phyloP scores from a whole-genome alignment of 768 basidiomycete genomes.

The Boletus huronensis region DNA sequence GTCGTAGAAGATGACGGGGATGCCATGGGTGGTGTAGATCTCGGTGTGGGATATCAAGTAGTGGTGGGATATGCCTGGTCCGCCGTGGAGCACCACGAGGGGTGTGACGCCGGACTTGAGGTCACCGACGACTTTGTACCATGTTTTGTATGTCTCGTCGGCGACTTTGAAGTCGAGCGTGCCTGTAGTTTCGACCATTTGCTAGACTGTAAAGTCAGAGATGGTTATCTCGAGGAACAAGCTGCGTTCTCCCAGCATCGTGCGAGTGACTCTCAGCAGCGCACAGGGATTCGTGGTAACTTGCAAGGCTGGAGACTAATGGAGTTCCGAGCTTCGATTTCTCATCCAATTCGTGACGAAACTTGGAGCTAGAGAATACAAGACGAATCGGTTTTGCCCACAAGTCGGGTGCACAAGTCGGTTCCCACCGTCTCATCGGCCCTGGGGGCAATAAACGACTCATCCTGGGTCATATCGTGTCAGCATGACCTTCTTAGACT shows the following conservation, averaged over 20 bases:
- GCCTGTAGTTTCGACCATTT: slow-evolving; percentile 13
- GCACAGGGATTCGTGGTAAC: background rate
- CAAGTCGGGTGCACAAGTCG: no score
- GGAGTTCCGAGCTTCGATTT: no score
- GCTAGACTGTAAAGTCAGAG: background rate
- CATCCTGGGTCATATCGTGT: slow-evolving; percentile 11
- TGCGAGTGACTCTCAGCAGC: background rate
- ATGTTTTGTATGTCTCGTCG: slow-evolving; percentile 34
- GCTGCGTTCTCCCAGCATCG: background rate
- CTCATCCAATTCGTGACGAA: no score
- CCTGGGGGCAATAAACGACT: slow-evolving; percentile 6
- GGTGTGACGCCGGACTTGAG: slow-evolving; percentile 16
- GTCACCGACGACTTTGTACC: slow-evolving; percentile 41
- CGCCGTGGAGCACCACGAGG: slow-evolving; percentile 44
- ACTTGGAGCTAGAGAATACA: no score
- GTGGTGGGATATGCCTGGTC: slow-evolving; percentile 31
- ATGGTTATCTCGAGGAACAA: background rate
- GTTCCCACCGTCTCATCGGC: background rate
- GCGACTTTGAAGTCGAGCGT: slow-evolving; percentile 18
- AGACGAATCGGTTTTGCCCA: no score
- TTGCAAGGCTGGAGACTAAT: no score
- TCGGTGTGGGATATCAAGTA: slow-evolving; percentile 37
- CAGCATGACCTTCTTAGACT: background rate
- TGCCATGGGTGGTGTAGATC: slow-evolving; percentile 24
- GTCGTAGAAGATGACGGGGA: slow-evolving; percentile 47